Evolutionary conservation across 2,329 filamentous ascomycete genomes (phyloP).

Genomic region (Xylaria hypoxylon): DNA sequence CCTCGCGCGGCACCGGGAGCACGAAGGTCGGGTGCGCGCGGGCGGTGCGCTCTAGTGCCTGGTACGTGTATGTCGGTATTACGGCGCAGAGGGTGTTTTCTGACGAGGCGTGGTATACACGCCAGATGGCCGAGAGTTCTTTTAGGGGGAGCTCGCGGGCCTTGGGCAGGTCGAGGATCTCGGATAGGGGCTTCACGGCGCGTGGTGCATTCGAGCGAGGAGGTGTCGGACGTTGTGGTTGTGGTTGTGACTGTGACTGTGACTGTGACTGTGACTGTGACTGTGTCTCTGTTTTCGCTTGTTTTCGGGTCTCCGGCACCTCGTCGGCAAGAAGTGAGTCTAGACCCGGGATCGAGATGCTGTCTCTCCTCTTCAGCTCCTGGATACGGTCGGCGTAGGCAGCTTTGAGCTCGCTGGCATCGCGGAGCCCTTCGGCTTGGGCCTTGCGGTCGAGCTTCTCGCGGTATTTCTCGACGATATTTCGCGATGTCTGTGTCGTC

Average conservation of each 20-base stretch:
- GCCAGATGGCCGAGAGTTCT: conserved; percentile 91
- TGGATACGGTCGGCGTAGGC: conserved; percentile 88
- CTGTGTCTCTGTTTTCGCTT: conserved; percentile 3
- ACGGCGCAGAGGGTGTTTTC: conserved; percentile 84
- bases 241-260: conserved; percentile 17
- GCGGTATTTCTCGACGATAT: conserved; percentile 85
- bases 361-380: conserved; percentile 74
- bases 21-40: conserved; percentile 87
- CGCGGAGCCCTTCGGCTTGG: conserved; percentile 74
- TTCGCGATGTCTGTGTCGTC: conserved; percentile 75
- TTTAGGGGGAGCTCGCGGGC: conserved; percentile 76
- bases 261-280: neutral
- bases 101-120: conserved; percentile 81
- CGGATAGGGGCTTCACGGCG: conserved; percentile 60
- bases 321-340: conserved; percentile 49
- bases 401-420: conserved; percentile 80
- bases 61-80: conserved; percentile 80
- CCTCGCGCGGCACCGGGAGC: conserved; percentile 80
- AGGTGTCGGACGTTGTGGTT: conserved; percentile 6
- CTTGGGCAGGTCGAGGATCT: conserved; percentile 82
- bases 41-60: conserved; percentile 76
- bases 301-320: conserved; percentile 9
- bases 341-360: conserved; percentile 60
- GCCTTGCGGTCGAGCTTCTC: conserved; percentile 88
- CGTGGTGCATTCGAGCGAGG: conserved; percentile 37